phyloP scores from a whole-genome alignment of 2,329 filamentous ascomycete species.

The Neodidymelliopsis sp. region DNA sequence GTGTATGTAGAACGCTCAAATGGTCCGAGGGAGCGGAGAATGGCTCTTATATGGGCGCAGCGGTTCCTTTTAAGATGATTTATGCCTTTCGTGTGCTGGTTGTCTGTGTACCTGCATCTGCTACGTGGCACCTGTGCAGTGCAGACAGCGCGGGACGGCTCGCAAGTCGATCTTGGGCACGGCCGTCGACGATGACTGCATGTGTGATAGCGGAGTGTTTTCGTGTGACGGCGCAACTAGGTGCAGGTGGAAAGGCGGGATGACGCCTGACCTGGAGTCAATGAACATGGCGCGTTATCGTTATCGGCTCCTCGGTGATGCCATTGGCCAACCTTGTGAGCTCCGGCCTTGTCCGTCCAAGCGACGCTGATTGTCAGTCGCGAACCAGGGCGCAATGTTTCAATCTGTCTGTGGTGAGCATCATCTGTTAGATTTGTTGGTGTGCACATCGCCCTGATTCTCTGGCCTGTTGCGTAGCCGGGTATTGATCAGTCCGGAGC shows the following conservation, averaged over 20 bases:
- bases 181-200: constrained; percentile 33
- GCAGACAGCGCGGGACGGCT: constrained; percentile 43
- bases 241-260: constrained; percentile 34
- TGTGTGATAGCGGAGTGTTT: constrained; percentile 28
- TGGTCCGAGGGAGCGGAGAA: constrained; percentile 20
- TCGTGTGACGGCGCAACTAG: constrained; percentile 37
- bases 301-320: constrained; percentile 31
- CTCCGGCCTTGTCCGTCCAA: constrained; percentile 14
- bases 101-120: constrained; percentile 44
- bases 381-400: constrained; percentile 11
- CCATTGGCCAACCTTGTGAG: constrained; percentile 27
- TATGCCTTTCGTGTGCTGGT: constrained; percentile 37
- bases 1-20: constrained; percentile 26
- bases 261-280: constrained; percentile 27
- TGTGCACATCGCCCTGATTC: constrained; percentile 26
- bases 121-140: constrained; percentile 50
- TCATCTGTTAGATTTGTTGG: constrained; percentile 21
- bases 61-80: constrained; percentile 29
- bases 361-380: constrained; percentile 22
- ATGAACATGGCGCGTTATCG: constrained; percentile 31
- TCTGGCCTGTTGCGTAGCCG: constrained; percentile 3
- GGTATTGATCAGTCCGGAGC: constrained; percentile 4
- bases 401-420: constrained; percentile 18
- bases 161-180: constrained; percentile 48
- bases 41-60: constrained; percentile 35